These are phyloP conservation scores for Plasmopara muralis DNA, from an alignment of 352 stramenopile genomes.

Conservation along the genomic window DNA sequence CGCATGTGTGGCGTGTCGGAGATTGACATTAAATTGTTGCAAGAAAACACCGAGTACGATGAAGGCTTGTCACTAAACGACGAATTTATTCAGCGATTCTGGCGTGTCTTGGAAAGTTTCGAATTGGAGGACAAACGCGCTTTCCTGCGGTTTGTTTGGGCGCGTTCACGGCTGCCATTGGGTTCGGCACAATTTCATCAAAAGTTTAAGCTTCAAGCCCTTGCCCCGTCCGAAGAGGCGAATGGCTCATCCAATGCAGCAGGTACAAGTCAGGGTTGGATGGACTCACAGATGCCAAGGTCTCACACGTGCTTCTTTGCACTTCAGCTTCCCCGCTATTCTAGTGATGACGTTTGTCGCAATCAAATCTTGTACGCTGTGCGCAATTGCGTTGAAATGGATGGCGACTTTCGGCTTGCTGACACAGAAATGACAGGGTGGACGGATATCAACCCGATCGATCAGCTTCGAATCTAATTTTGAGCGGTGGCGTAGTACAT, in stretches of 20 bases:
- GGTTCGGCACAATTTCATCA: conserved; percentile 63
- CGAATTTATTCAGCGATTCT: conserved; percentile 74
- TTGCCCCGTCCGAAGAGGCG: conserved; percentile 21
- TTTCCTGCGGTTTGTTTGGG: conserved; percentile 82
- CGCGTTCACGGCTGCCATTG: conserved; percentile 57
- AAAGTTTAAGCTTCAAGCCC: conserved; percentile 84
- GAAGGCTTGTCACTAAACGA: conserved; percentile 58
- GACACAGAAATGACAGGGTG: conserved; percentile 79
- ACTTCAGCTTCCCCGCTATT: conserved; percentile 74
- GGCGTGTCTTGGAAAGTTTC: conserved; percentile 58
- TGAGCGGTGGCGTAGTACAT: neutral
- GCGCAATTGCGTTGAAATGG: conserved; percentile 85
- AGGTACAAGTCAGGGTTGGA: conserved; percentile 8
- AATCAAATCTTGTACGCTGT: conserved; percentile 74
- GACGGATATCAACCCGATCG: conserved; percentile 54
- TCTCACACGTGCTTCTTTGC: conserved; percentile 88
- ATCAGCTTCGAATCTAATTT: conserved; percentile 50
- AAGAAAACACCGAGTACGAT: conserved; percentile 79
- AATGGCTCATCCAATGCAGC: conserved; percentile 2
- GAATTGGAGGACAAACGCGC: conserved; percentile 59
- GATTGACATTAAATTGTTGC: conserved; percentile 64
- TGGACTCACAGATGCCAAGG: conserved; percentile 70
- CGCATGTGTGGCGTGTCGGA: conserved; percentile 64
- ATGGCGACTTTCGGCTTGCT: conserved; percentile 80
- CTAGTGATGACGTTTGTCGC: conserved; percentile 60